Evolutionary conservation across 2,329 filamentous ascomycete species (phyloP), one percentile per base, ranked within the genome.

Genomic region (Colletotrichum lini): DNA sequence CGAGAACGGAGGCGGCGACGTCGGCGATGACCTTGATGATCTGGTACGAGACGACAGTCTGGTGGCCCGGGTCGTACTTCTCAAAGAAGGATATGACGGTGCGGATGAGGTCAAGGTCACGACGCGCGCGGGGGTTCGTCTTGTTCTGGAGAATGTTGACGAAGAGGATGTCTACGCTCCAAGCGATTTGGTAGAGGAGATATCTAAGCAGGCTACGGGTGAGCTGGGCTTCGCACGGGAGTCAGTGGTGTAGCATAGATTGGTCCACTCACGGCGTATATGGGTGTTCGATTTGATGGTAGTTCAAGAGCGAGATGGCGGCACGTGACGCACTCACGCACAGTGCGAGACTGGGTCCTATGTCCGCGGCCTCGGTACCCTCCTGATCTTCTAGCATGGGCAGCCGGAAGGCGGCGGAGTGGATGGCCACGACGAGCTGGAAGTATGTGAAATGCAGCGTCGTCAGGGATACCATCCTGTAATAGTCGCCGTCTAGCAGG

Each of bases 371-470:
- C 4, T 71, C 68, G 7, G 62, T 26, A n/a, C 52, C 52, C 53
- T 71, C 68, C 23, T 71, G 65, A 7, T 68, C 68, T 10, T 68
- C 68, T 1, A 71, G 40, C 3, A 52, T 26, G 2, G 64, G 65
- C 3, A 71, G 35, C 18, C 65, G 38, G 58, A 71, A 71, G 12
- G 65, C 68, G 3, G 68, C 52, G 1, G 68, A 71, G 58, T 71
- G 68, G 2, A 71, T 71, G 2, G 68, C 68, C 5, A 71, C 68
- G 13, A 68, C 45, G 21, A 71, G 68, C 53, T 71, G 68, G 47
- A 71, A 71, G 45, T 71, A 71, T 9, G 68, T 71, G 47, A 68
- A 71, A 45, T 71, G 68, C 45, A 71, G 40, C 7, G 65, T 68
- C 6, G 68, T 71, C 10, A 71, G 65, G 8, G 52, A 42, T 0